phyloP scores from a whole-genome alignment of 2,329 filamentous ascomycete genomes.

The Sporothrix pseudoabietina region DNA sequence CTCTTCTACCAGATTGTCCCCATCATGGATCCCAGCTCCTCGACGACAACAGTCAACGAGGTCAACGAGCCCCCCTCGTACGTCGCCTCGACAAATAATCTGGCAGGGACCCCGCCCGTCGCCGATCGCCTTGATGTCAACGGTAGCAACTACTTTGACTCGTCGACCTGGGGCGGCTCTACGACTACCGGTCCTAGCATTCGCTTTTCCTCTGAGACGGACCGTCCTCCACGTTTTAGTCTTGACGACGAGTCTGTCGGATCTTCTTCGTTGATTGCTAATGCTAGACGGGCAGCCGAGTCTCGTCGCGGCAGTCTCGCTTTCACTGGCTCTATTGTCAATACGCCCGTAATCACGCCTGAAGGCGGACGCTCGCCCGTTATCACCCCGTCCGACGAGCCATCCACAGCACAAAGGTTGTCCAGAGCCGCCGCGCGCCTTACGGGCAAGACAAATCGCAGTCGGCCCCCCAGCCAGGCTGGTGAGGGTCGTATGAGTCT shows the following conservation, averaged over 20 bases:
- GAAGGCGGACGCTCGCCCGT: conserved; percentile 37
- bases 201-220: conserved; percentile 59
- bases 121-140: conserved; percentile 35
- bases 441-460: conserved; percentile 47
- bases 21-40: conserved; percentile 66
- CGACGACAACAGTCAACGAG: conserved; percentile 52
- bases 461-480: conserved; percentile 60
- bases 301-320: conserved; percentile 56
- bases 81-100: conserved; percentile 52
- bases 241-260: conserved; percentile 48
- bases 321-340: conserved; percentile 48
- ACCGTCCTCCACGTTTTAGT: conserved; percentile 53
- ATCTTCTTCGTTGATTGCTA: conserved; percentile 25
- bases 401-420: conserved; percentile 53
- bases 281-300: conserved; percentile 38
- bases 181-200: conserved; percentile 51
- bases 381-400: conserved; percentile 53
- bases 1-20: conserved; percentile 95
- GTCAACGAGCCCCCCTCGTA: conserved; percentile 62
- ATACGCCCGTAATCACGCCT: conserved; percentile 45
- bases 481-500: conserved; percentile 61
- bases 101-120: conserved; percentile 42
- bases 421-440: conserved; percentile 62
- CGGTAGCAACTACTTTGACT: conserved; percentile 51
- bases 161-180: conserved; percentile 41